Evolutionary conservation across 768 basidiomycete species (phyloP).

Genomic region (Hydnum rufescens): DNA sequence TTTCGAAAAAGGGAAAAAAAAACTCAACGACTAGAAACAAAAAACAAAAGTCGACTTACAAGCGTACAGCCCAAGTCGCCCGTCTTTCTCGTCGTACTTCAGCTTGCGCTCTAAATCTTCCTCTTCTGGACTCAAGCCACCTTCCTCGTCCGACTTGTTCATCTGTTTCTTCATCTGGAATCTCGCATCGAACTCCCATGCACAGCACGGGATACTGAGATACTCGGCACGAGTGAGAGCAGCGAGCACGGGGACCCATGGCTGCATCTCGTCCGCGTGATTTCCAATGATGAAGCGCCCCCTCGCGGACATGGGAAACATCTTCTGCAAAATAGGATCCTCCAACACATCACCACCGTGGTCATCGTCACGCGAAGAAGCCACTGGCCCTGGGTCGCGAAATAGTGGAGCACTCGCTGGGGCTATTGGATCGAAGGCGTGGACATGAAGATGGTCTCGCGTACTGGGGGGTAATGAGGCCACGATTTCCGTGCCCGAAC

Average conservation of each 20-base stretch:
- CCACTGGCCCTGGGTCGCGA: not conserved
- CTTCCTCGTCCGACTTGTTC: slow-evolving; percentile 19
- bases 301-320: slow-evolving; percentile 17
- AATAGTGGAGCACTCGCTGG: no score
- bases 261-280: slow-evolving; percentile 91
- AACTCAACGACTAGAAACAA: slow-evolving; percentile 34
- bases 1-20: not conserved
- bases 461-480: slow-evolving; percentile 54
- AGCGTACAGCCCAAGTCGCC: not conserved
- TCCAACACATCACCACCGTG: not conserved
- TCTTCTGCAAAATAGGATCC: not conserved
- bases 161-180: slow-evolving; percentile 29
- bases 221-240: slow-evolving; percentile 22
- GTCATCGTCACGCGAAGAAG: not conserved
- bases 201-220: slow-evolving; percentile 66
- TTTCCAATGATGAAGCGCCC: slow-evolving; percentile 70
- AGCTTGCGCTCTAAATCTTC: not conserved
- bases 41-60: not conserved
- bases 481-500: slow-evolving; percentile 72
- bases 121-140: not conserved
- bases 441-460: slow-evolving; percentile 37
- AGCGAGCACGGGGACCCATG: slow-evolving; percentile 77
- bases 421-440: slow-evolving; percentile 46
- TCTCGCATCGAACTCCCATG: slow-evolving; percentile 56
- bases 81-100: not conserved